A percentile compares a stretch with the other conserved stretches of the same genome.
Conservation (phyloP, 495 filamentous ascomycete genomes). For the Thozetella sp. region DNA sequence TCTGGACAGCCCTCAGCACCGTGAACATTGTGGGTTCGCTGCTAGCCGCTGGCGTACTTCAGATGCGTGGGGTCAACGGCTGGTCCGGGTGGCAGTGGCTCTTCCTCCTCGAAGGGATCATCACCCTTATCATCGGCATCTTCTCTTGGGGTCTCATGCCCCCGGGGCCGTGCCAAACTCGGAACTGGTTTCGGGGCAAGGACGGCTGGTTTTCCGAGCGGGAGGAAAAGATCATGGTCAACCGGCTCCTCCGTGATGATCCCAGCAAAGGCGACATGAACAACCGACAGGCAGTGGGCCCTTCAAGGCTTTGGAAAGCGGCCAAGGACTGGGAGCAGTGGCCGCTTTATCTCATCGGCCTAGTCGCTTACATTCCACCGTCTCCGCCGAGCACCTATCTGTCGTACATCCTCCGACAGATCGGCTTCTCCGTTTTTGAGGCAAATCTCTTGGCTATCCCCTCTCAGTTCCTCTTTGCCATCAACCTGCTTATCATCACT, state of each 20-base stretch:
- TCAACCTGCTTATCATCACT: constrained; percentile 48
- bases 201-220: constrained; percentile 62
- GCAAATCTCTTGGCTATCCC: constrained; percentile 57
- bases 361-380: constrained; percentile 54
- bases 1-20: constrained; percentile 49
- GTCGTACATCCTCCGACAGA: constrained; percentile 45
- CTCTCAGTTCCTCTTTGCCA: constrained; percentile 41
- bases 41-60: constrained; percentile 50
- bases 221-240: constrained; percentile 63
- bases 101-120: constrained; percentile 56
- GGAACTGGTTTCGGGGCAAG: constrained; percentile 54
- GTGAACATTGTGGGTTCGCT: constrained; percentile 50
- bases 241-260: constrained; percentile 64
- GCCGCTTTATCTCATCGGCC: constrained; percentile 58
- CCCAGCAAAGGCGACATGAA: constrained; percentile 68
- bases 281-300: constrained; percentile 54
- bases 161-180: constrained; percentile 48
- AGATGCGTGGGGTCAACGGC: constrained; percentile 50
- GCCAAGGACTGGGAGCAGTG: constrained; percentile 60
- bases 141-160: constrained; percentile 58
- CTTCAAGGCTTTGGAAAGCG: constrained; percentile 43
- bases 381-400: constrained; percentile 46
- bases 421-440: constrained; percentile 56
- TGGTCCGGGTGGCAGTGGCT: constrained; percentile 53
- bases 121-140: constrained; percentile 55